A percentile compares a stretch with the other conserved stretches of the same genome.
Evolutionary conservation across 495 filamentous ascomycete genomes (phyloP).

Genomic region (Trichocladium uniseriatum): DNA sequence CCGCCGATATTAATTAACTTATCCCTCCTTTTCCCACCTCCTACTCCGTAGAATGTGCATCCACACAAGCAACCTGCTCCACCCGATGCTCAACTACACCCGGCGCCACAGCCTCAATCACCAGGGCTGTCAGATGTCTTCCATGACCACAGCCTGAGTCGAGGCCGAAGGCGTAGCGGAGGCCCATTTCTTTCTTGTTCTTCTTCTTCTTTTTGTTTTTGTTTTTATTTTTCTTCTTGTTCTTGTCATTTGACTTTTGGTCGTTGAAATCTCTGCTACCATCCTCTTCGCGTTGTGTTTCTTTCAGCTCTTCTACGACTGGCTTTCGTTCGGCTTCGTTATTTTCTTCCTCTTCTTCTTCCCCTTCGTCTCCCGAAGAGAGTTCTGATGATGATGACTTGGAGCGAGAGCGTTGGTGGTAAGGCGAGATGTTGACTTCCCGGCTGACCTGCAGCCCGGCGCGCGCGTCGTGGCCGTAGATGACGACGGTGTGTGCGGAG

Average conservation of each 20-base stretch:
- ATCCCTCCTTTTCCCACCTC: too few relatives aligned
- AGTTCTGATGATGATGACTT: background rate
- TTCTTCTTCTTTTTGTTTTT: slow-evolving; percentile 4
- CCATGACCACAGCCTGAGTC: slow-evolving; percentile 76
- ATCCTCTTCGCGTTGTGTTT: too few relatives aligned
- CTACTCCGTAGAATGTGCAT: too few relatives aligned
- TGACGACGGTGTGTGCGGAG: slow-evolving; percentile 12
- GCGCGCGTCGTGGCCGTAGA: slow-evolving; percentile 84
- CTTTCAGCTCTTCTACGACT: slow-evolving; percentile 1
- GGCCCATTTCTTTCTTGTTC: slow-evolving; percentile 13
- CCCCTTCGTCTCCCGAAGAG: background rate
- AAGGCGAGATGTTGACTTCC: slow-evolving; percentile 28
- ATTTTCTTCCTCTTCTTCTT: slow-evolving; percentile 1
- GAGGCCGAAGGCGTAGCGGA: slow-evolving; percentile 66
- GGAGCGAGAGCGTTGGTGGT: background rate
- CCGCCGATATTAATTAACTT: too few relatives aligned
- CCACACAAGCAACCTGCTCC: slow-evolving; percentile 25
- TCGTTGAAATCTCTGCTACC: too few relatives aligned
- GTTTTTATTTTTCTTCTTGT: slow-evolving; percentile 1
- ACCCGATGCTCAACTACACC: slow-evolving; percentile 17
- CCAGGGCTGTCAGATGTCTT: slow-evolving; percentile 62
- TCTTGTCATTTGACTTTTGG: too few relatives aligned
- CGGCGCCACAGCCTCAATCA: slow-evolving; percentile 46
- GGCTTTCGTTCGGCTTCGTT: slow-evolving; percentile 2
- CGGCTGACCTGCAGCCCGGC: slow-evolving; percentile 46